These are phyloP conservation scores for Striga hermonthica DNA, from an alignment of 305 asterid genomes.

Conservation along the genomic window DNA sequence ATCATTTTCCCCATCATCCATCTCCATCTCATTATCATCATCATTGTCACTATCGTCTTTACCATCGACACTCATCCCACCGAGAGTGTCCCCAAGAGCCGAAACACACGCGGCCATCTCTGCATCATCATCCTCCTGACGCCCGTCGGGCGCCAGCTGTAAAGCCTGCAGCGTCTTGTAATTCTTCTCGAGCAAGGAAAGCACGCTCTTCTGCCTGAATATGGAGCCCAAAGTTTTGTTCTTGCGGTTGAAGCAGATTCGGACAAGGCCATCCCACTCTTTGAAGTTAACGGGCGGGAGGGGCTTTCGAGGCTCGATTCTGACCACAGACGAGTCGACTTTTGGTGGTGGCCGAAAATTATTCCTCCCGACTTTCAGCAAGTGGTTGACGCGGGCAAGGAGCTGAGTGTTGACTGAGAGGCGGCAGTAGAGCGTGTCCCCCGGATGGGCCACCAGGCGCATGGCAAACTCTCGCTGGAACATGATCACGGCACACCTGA, in stretches of 20 bases:
- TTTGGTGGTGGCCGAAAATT: conserved; percentile 97
- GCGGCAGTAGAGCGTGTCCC: conserved; percentile 81
- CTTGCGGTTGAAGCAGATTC: conserved; percentile 87
- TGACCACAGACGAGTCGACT: conserved; percentile 91
- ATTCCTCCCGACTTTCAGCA: conserved; percentile 89
- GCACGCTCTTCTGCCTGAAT: conserved; percentile 70
- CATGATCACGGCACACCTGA: conserved; percentile 93
- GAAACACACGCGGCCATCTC: conserved; percentile 56
- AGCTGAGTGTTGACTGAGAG: conserved; percentile 91
- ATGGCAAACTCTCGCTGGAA: conserved; percentile 94
- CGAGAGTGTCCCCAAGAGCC: conserved; percentile 68
- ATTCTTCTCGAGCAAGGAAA: conserved; percentile 75
- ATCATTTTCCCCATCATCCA: conserved; percentile 50
- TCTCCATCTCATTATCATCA: conserved; percentile 53
- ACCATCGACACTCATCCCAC: conserved; percentile 55
- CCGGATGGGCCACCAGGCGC: conserved; percentile 96
- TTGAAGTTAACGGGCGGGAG: conserved; percentile 74
- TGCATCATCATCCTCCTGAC: conserved; percentile 38
- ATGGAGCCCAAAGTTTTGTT: conserved; percentile 81
- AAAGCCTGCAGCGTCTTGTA: conserved; percentile 76
- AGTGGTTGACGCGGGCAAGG: conserved; percentile 73
- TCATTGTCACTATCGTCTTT: conserved; percentile 45
- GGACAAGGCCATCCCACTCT: conserved; percentile 96
- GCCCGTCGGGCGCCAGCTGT: conserved; percentile 48
- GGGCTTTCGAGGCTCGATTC: conserved; percentile 89